Evolutionary conservation across 2,329 filamentous ascomycete genomes (phyloP).

Genomic region (Fusarium foetens): DNA sequence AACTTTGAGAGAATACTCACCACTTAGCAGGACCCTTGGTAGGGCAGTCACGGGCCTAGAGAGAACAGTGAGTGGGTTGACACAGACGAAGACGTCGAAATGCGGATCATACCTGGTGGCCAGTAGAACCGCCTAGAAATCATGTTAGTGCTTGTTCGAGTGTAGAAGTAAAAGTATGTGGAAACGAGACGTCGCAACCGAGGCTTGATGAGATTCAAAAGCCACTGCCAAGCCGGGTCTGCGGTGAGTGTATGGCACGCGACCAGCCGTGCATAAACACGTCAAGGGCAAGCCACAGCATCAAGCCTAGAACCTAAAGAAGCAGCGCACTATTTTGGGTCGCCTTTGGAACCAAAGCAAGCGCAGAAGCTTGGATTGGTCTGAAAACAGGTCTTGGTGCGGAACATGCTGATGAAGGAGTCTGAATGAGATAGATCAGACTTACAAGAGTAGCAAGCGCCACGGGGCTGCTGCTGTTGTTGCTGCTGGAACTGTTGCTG

Average conservation of each 20-base stretch:
- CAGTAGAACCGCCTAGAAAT: slow-evolving; percentile 73
- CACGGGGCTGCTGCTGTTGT: slow-evolving; percentile 60
- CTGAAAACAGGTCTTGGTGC: background rate
- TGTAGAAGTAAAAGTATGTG: background rate
- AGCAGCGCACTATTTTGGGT: background rate
- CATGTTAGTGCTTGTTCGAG: slow-evolving; percentile 34
- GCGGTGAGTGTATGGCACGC: slow-evolving; percentile 3
- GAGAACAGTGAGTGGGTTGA: slow-evolving; percentile 20
- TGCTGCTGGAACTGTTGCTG: slow-evolving; percentile 67
- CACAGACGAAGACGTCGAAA: background rate
- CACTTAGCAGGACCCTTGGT: slow-evolving; percentile 85
- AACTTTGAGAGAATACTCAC: slow-evolving; percentile 59
- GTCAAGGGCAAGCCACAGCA: background rate
- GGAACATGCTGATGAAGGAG: background rate
- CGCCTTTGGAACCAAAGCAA: background rate
- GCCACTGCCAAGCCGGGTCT: slow-evolving; percentile 4
- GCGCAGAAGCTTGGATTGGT: background rate
- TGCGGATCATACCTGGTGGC: slow-evolving; percentile 72
- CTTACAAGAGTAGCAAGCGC: slow-evolving; percentile 65
- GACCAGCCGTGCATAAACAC: background rate
- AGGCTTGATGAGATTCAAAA: background rate
- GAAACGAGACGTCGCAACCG: background rate
- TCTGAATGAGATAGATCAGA: slow-evolving; percentile 24
- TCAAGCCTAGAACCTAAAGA: background rate
- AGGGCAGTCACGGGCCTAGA: slow-evolving; percentile 84